Base-by-base conservation (phyloP, 177 flowering plant species). In the Vitis hybrid region DNA sequence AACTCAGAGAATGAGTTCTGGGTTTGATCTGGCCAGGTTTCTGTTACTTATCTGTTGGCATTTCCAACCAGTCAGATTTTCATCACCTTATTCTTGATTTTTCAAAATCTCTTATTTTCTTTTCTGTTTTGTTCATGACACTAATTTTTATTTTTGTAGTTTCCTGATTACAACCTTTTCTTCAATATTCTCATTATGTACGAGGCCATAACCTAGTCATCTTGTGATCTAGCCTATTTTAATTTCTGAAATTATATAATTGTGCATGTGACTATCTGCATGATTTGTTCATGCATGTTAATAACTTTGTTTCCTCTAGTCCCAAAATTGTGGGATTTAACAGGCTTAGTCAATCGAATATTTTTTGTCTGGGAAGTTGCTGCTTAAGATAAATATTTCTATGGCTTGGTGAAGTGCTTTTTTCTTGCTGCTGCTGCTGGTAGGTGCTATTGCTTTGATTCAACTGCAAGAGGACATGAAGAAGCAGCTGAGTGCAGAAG, bases 381-480 rank as follows among this genome's bases (percentile, higher is more conserved):
- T 30, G 4, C 32, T 30, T 30, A 30, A 30, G 32, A 0, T 30
- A 30, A 30, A 30, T 30, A 9, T 59, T 48, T 24, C 20, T 60
- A 30, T 2, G 30, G 48, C 48, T 61, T 63, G 58, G 52, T 24
- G 21, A 65, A 48, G 18, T 55, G 30, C 56, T 57, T 52, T 66
- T 59, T 55, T 20, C 63, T 62, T 66, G 50, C 51, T 41, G 48
- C 55, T 75, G 56, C 52, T 71, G 63, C 46, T 72, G 68, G 55
- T 76, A 94, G 97, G 99, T 80, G 99, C 98, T 64, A 78, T 93
- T 82, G 93, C 98, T 72, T 77, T 95, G 81, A 84, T 95, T 20
- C 97, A 93, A 84, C 87, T 95, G 50, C 98, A 95, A 77, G 97
- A 95, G 83, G 98, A 91, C 83, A 87, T 95, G 97, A 95, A 90